Conservation (phyloP, 345 rosid species). For the Moricandia arvensis region DNA sequence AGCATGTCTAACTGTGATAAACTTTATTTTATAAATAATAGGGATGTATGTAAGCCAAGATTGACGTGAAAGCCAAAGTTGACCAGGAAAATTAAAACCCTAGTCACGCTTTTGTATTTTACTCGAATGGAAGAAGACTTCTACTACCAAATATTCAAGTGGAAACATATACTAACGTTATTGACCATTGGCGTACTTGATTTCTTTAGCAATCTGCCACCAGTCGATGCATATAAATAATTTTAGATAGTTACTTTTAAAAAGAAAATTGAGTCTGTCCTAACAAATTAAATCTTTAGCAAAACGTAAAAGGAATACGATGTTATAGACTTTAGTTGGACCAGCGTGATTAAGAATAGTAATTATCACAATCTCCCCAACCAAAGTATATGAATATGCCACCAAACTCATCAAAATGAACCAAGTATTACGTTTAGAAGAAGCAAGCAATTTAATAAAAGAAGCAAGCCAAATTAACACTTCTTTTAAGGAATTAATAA, state of each 20-base stretch:
- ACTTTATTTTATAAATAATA: background rate
- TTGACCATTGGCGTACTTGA: background rate
- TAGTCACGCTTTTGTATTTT: conserved; percentile 2
- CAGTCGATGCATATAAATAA: background rate
- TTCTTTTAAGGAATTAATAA: background rate
- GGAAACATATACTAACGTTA: background rate
- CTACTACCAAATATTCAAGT: background rate
- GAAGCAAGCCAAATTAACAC: too few relatives aligned
- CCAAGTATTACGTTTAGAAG: background rate
- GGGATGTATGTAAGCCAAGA: background rate
- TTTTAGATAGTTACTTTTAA: background rate
- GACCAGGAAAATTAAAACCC: conserved; percentile 24
- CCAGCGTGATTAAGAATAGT: conserved; percentile 26
- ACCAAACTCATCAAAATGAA: conserved; percentile 22
- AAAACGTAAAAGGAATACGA: background rate
- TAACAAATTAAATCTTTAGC: background rate
- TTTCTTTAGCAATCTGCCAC: background rate
- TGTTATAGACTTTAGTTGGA: conserved; percentile 25
- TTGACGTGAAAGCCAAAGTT: conserved; percentile 32
- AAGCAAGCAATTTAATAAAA: too few relatives aligned
- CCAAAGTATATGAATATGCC: conserved; percentile 11
- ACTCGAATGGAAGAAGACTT: background rate
- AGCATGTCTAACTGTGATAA: background rate
- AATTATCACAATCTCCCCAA: conserved; percentile 17
- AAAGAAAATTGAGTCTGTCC: background rate